Conservation (phyloP, 2,329 filamentous ascomycete species). For the Fusarium compactum region DNA sequence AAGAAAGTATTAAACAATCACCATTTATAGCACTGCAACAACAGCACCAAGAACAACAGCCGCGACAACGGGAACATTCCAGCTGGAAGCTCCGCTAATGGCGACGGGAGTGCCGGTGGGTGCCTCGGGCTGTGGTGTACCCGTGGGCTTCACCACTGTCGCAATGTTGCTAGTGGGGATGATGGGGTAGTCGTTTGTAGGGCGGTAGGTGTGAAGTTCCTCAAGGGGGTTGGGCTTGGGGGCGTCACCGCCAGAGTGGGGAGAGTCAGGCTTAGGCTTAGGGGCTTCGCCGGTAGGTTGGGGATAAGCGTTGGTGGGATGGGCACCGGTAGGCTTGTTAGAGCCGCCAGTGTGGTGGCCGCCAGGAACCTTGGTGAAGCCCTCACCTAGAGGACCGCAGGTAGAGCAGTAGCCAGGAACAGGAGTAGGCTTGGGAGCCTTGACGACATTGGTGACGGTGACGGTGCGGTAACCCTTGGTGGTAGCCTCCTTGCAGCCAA, state of each 20-base stretch:
- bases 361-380: not conserved
- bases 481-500: constrained; percentile 46
- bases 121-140: constrained; percentile 17
- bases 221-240: constrained; percentile 22
- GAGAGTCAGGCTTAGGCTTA: not conserved
- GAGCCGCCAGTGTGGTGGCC: constrained; percentile 3
- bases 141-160: constrained; percentile 30
- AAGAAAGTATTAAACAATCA: constrained; percentile 28
- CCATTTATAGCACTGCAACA: constrained; percentile 25
- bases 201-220: constrained; percentile 18
- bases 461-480: constrained; percentile 42
- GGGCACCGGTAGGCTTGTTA: not conserved
- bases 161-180: constrained; percentile 20
- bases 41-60: constrained; percentile 25
- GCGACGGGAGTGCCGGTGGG: constrained; percentile 8
- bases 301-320: constrained; percentile 8
- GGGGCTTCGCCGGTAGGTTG: constrained; percentile 2
- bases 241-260: not conserved
- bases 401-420: constrained; percentile 45
- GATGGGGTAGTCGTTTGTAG: constrained; percentile 2
- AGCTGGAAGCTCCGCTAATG: constrained; percentile 27
- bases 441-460: constrained; percentile 46
- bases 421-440: constrained; percentile 42
- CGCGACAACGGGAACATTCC: constrained; percentile 27
- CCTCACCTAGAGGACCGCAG: constrained; percentile 34